These are phyloP conservation scores for Dorcoceras hygrometricum DNA, from an alignment of 257 asterid genomes.

Conservation along the genomic window DNA sequence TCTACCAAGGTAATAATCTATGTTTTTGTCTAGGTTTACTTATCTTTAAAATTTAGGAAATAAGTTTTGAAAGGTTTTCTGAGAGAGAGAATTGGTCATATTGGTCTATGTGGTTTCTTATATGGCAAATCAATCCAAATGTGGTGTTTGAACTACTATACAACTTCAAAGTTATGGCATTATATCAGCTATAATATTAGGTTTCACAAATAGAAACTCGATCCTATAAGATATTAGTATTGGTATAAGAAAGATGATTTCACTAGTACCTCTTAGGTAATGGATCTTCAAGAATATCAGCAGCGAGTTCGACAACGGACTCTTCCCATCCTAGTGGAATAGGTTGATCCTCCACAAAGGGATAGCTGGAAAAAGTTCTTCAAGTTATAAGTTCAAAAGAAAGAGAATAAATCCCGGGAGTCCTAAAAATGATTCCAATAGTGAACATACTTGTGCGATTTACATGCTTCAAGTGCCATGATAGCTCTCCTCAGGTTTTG, in stretches of 20 bases:
- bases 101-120: not conserved
- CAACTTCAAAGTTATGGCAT: too few species aligned
- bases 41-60: too few species aligned
- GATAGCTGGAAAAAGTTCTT: conserved; percentile 58
- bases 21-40: not conserved
- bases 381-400: conserved; percentile 11
- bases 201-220: too few species aligned
- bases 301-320: conserved; percentile 57
- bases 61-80: not conserved
- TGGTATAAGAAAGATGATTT: not conserved
- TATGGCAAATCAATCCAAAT: not conserved
- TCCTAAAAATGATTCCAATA: conserved; percentile 8
- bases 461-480: conserved; percentile 94
- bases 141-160: not conserved
- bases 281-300: conserved; percentile 68
- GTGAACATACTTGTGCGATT: conserved; percentile 62
- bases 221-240: too few species aligned
- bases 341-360: conserved; percentile 79
- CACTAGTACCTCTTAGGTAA: conserved; percentile 50
- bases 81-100: not conserved
- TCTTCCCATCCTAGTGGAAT: conserved; percentile 87
- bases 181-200: too few species aligned
- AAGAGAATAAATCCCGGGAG: not conserved
- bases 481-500: conserved; percentile 77
- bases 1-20: too few species aligned